Evolutionary conservation across 2,329 filamentous ascomycete genomes (phyloP), one percentile per base, ranked within the genome.

Genomic region (Aspergillus sp.): DNA sequence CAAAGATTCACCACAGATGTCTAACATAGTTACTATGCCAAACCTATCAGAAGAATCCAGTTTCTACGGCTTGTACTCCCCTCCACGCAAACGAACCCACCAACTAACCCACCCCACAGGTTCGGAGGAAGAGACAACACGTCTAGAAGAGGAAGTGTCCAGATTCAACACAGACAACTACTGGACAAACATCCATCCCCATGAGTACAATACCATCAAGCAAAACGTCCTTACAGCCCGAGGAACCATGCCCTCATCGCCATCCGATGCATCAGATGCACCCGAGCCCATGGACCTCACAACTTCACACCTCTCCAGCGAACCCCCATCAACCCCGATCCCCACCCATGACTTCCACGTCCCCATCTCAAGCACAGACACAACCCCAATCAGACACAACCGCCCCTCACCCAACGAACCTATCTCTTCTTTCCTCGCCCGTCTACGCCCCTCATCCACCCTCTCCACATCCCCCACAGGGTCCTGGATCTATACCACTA

Each of bases 401-500:
- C 19, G 51, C 5, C 39, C 59, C 45, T 48, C 55, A 1, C 50
- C 13, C 12, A 56, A 63, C 48, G 90, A 93, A 70, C 84, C 83
- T 0, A 76, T 90, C 1, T 75, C 84, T 7, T 82, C 84, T 1
- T 96, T 96, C 67, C 75, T 95, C 2, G 61, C 77, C 8, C 86
- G 91, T 8, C 79, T 93, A 0, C 89, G 89, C 0, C 90, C 91
- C 0, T 82, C 83, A 3, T 88, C 83, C 1, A 90, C 87, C 1
- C 74, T 79, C 2, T 72, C 76, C 3, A 75, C 73, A 1, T 25
- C 45, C 13, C 69, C 69, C 0, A 66, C 77, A 0, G 80, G 83
- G 2, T 83, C 84, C 0, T 95, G 91, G 89, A 91, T 96, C 51
- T 92, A 84, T 79, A 84, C 90, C 45, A 84, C 82, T 55, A 91